Base-by-base conservation (phyloP, 495 filamentous ascomycete species). In the Aspergillus conjunctus region DNA sequence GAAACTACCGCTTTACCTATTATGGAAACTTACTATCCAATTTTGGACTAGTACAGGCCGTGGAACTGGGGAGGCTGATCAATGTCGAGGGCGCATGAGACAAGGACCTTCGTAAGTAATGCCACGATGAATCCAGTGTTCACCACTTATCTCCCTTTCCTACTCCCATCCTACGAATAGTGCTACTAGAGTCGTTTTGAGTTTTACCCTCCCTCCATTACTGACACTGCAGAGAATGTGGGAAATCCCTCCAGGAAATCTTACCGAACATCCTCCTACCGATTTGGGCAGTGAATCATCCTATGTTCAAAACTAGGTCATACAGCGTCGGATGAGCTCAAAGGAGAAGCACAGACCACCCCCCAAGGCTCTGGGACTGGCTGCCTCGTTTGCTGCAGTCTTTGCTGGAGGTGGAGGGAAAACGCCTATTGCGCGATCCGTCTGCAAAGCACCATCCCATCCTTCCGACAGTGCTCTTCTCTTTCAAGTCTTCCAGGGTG, bases 301-400 rank as follows among this genome's bases (percentile, higher is more conserved):
- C 20, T 55, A 30, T 56, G 50, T 63, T 46, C 17, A 37, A 43
- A 33, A 32, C 12, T 41, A 12, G 14, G 45, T n/a, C 44, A 15
- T 17, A 22, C 44, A 49, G 17, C 33, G 12, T 51, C 32, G 32
- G 31, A 58, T 31, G 18, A 15, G 44, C 52, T 48, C 46, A 21
- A 18, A 48, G 56, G 61, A 21, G 12, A 48, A 59, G 61, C 61
- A 51, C 58, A 49, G 58, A 55, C 58, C 59, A 48, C 55, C 51
- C 39, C 48, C 39, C 52, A 53, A 55, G 30, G 34, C 12, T 37
- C 53, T 50, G 56, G 46, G 64, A 63, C 60, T 66, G 64, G 64
- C 48, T 50, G 64, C 64, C 64, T 63, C 60, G 59, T 41, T 58
- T 59, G 54, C 58, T 53, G 46, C 32, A 12, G 33, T 53, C 33